These are phyloP conservation scores for Dothiorella sarmentorum DNA, from an alignment of 2,329 filamentous ascomycete species.

Conservation along the genomic window DNA sequence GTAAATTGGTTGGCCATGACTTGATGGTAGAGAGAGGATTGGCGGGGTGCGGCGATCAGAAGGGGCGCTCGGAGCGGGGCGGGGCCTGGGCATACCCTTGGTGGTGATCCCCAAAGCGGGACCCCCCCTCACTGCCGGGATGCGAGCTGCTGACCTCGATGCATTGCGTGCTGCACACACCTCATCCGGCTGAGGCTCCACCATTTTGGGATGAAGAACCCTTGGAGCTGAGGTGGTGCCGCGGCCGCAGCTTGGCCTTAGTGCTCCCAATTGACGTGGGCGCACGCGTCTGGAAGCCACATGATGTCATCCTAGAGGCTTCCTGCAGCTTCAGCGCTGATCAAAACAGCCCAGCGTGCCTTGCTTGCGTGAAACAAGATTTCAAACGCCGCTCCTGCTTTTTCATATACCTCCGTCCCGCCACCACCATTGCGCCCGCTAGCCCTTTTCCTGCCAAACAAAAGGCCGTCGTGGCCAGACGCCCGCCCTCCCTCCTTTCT, in stretches of 20 bases:
- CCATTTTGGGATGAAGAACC: background rate
- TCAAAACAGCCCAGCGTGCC: background rate
- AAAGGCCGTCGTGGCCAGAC: background rate
- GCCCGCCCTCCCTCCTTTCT: background rate
- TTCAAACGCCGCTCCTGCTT: background rate
- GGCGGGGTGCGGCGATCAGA: background rate
- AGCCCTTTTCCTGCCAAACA: background rate
- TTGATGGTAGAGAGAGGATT: too few species aligned
- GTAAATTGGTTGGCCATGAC: slow-evolving; percentile 43
- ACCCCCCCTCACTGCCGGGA: slow-evolving; percentile 4
- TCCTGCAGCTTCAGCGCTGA: background rate
- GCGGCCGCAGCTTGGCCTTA: background rate
- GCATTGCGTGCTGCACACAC: background rate
- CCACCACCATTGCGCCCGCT: background rate
- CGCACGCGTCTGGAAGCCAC: slow-evolving; percentile 3
- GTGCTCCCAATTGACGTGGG: background rate
- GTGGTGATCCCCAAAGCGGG: background rate
- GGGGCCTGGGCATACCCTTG: slow-evolving; percentile 3
- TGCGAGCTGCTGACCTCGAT: background rate
- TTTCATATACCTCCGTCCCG: background rate
- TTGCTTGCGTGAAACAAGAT: slow-evolving; percentile 13
- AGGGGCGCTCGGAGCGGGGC: background rate
- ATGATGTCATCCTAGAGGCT: slow-evolving; percentile 16
- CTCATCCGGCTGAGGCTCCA: background rate
- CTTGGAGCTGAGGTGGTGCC: background rate